Base-by-base conservation (phyloP, 2,329 filamentous ascomycete species). In the Diaporthe helianthi region DNA sequence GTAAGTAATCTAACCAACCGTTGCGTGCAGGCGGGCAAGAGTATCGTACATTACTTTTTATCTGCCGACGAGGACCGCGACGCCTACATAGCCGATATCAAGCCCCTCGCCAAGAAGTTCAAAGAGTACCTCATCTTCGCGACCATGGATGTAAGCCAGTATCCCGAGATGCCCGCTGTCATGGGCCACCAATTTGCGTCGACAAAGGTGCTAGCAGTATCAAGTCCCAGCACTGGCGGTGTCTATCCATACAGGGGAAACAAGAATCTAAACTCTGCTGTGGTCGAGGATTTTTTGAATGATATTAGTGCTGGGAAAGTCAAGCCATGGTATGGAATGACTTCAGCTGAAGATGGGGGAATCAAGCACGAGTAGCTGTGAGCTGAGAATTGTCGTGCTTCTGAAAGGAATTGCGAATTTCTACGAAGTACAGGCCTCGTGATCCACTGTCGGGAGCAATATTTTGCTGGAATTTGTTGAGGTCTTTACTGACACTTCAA, bases 111-210 rank as follows among this genome's bases (percentile, higher is more conserved):
- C 1, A 81, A 80, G 69, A 80, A 80, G 71, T 85, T 83, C 74
- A 72, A 76, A 66, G 83, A 85, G 15, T 85, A 84, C 68, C 78
- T 86, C 15, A 77, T 75, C 67, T 86, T 86, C 70, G 80, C 83
- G 4, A 85, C 82, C 1, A 80, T 85, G 2, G 82, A 86, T 68
- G 76, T 78, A 0, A 69, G 73, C 36, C 83, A 85, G 70, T 86
- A 86, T 71, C 79, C 77, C 4, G 81, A 84, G 29, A 82, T 85
- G 74, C 74, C 78, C 1, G 69, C 73, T 9, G 76, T 77, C 46
- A 74, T 86, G 61, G 84, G 84, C 1, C 72, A 83, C 47, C 60
- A 71, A 8, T 60, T 69, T 1, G 76, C 73, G 5, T 66, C 69
- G 3, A 75, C 74, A 12, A 77, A 77, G 9, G 80, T 79, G 0